These are phyloP conservation scores for Neospermospora avenae DNA, from an alignment of 2,329 filamentous ascomycete genomes.

Conservation along the genomic window DNA sequence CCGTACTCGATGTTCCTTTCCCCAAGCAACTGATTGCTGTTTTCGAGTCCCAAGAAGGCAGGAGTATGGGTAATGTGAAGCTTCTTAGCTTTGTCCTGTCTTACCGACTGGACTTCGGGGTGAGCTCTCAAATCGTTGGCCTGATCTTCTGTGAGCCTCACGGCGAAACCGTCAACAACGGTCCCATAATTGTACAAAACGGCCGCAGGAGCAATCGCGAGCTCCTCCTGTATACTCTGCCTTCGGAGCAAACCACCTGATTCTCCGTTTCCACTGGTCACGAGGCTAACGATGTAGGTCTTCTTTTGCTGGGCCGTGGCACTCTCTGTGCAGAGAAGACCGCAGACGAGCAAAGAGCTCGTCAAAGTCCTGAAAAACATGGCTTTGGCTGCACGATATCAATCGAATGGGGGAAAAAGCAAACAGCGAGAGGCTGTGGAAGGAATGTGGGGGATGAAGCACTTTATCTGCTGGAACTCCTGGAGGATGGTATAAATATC, in stretches of 20 bases:
- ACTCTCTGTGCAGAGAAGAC: not conserved
- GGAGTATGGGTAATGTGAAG: not conserved
- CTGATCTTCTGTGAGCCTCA: not conserved
- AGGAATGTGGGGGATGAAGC: not conserved
- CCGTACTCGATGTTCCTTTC: not conserved
- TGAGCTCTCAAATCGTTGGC: not conserved
- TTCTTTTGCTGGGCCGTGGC: not conserved
- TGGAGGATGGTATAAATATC: not conserved
- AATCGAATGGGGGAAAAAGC: not conserved
- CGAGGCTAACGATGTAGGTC: not conserved
- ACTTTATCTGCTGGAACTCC: not conserved
- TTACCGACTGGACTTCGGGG: not conserved
- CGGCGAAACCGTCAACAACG: not conserved
- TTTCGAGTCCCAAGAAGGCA: not conserved
- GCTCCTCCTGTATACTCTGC: not conserved
- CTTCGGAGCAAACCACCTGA: not conserved
- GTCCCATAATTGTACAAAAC: not conserved
- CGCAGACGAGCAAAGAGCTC: not conserved
- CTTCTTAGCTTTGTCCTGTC: not conserved
- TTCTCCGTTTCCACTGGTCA: not conserved
- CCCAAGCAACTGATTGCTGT: not conserved
- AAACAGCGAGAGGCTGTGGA: not conserved
- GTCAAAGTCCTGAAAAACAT: not conserved
- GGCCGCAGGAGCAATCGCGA: not conserved
- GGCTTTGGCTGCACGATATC: not conserved